Conservation (phyloP, 768 basidiomycete genomes). For the Dendrothele bispora region DNA sequence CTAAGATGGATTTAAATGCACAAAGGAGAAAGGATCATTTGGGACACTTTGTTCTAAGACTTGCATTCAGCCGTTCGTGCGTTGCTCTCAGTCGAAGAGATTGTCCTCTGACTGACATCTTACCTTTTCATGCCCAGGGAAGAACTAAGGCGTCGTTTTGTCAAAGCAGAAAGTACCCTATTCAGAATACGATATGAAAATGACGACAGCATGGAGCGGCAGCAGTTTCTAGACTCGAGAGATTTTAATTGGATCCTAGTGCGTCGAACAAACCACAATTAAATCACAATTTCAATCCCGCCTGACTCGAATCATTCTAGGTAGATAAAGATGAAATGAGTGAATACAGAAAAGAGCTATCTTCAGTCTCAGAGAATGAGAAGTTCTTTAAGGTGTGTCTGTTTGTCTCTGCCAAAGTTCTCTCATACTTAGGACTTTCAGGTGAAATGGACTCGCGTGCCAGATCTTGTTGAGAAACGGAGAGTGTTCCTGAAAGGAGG, state of each 20-base stretch:
- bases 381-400: slow-evolving; percentile 74
- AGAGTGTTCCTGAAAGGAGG: slow-evolving; percentile 77
- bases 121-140: slow-evolving; percentile 52
- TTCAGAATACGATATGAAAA: slow-evolving; percentile 81
- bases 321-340: slow-evolving; percentile 60
- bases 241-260: slow-evolving; percentile 70
- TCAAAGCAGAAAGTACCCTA: slow-evolving; percentile 84
- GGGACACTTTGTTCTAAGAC: slow-evolving; percentile 89
- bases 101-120: background rate
- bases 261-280: no score
- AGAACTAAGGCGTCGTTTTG: slow-evolving; percentile 83
- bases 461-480: slow-evolving; percentile 84
- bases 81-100: slow-evolving; percentile 33
- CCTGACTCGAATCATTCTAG: no score
- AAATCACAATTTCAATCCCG: no score
- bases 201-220: slow-evolving; percentile 52
- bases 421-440: slow-evolving; percentile 25
- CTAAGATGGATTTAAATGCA: slow-evolving; percentile 44
- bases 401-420: background rate
- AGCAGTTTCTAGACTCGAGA: slow-evolving; percentile 62
- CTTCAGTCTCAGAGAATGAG: slow-evolving; percentile 44
- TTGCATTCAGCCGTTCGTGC: slow-evolving; percentile 96
- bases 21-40: slow-evolving; percentile 85
- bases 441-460: slow-evolving; percentile 97
- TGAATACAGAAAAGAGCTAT: slow-evolving; percentile 46